Conservation (phyloP, 139 green algal species). For the Tetratostichococcus sp. region DNA sequence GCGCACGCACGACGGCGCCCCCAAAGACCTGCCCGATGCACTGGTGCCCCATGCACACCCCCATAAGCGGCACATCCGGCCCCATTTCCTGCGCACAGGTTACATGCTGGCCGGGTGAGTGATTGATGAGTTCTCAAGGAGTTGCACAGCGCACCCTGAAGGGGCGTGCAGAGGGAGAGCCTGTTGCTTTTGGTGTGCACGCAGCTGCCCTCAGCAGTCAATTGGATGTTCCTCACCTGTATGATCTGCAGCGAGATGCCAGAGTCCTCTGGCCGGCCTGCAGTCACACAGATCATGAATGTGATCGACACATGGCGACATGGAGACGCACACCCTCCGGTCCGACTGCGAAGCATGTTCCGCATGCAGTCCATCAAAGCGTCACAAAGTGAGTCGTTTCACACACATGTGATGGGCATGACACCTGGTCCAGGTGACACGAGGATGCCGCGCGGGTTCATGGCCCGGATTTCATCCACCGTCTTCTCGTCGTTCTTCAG, state of each 20-base stretch:
- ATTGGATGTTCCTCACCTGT: background rate
- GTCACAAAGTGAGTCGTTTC: too few species aligned
- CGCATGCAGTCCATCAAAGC: too few species aligned
- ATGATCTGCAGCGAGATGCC: conserved; percentile 92
- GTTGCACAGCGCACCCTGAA: too few species aligned
- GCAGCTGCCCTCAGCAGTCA: too few species aligned
- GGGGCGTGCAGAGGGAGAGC: too few species aligned
- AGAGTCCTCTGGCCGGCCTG: conserved; percentile 83
- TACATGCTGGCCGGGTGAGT: too few species aligned
- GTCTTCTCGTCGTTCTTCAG: conserved; percentile 95
- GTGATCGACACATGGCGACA: too few species aligned
- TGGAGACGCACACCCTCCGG: too few species aligned
- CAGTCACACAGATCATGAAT: background rate
- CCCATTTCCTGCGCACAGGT: conserved; percentile 55
- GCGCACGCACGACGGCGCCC: conserved; percentile 79
- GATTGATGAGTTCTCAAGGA: too few species aligned
- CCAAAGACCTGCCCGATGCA: conserved; percentile 93
- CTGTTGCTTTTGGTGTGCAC: too few species aligned
- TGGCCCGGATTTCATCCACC: conserved; percentile 75
- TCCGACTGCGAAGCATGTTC: too few species aligned
- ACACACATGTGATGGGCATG: background rate
- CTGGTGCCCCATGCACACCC: conserved; percentile 99
- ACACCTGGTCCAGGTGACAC: conserved; percentile 93
- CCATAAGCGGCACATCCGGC: conserved; percentile 85
- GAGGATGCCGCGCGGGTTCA: conserved; percentile 87